Conservation (phyloP, 768 basidiomycete species). For the Hypholoma fasciculare region DNA sequence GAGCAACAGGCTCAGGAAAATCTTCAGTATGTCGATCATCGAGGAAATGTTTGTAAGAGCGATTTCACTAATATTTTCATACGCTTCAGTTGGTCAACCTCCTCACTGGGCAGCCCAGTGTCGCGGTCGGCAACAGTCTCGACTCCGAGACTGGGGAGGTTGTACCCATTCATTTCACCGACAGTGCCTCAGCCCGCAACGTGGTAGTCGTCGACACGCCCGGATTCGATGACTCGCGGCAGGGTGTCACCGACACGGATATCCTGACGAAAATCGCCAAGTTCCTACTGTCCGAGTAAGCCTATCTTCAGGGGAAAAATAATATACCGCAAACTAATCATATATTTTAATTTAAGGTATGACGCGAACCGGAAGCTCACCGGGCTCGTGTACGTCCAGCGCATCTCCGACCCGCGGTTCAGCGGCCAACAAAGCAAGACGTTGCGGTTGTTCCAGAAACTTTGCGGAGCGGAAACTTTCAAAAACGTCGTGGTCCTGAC, state of each 20-base stretch:
- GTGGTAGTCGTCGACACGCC: slow-evolving; percentile 41
- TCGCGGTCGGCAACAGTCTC: slow-evolving; percentile 36
- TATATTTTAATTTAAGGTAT: slow-evolving; percentile 5
- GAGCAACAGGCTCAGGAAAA: no score
- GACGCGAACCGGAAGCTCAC: slow-evolving; percentile 25
- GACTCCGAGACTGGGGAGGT: slow-evolving; percentile 39
- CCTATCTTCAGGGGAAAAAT: neutral
- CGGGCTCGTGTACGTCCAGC: slow-evolving; percentile 43
- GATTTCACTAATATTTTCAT: no score
- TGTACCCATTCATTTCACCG: neutral
- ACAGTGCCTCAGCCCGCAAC: slow-evolving; percentile 18
- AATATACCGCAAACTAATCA: neutral
- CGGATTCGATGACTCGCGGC: slow-evolving; percentile 41
- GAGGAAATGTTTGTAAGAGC: no score
- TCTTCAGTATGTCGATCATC: no score
- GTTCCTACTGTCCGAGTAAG: slow-evolving; percentile 19
- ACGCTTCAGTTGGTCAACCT: slow-evolving; percentile 39
- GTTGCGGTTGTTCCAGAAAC: slow-evolving; percentile 44
- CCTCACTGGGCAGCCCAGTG: slow-evolving; percentile 31
- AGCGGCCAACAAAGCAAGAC: slow-evolving; percentile 41
- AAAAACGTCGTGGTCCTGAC: slow-evolving; percentile 47
- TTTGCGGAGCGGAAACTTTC: slow-evolving; percentile 44
- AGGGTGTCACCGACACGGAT: slow-evolving; percentile 27
- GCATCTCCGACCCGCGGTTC: slow-evolving; percentile 38
- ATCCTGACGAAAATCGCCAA: slow-evolving; percentile 32